A percentile compares a stretch with the other conserved stretches of the same genome.
These are phyloP conservation scores for Mucuna pruriens DNA, from an alignment of 306 rosid species.

Conservation along the genomic window DNA sequence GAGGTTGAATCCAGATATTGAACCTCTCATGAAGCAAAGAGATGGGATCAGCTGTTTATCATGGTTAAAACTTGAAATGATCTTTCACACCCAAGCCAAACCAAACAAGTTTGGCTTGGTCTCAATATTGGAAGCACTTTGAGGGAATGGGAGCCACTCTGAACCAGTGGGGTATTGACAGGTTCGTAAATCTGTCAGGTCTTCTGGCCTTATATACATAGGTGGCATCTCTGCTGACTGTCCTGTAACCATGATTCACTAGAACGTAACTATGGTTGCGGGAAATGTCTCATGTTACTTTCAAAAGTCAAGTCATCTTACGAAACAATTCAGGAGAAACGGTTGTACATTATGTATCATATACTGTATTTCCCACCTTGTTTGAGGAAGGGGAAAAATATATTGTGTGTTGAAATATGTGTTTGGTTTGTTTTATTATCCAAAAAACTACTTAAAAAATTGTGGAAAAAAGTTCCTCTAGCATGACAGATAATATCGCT, in stretches of 20 bases:
- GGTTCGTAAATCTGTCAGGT: conserved; percentile 20
- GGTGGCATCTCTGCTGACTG: conserved; percentile 36
- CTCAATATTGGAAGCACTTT: conserved; percentile 59
- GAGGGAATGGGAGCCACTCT: conserved; percentile 49
- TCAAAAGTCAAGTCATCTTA: background rate
- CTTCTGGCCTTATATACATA: background rate
- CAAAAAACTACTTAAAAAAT: background rate
- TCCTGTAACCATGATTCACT: conserved; percentile 33
- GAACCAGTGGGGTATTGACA: conserved; percentile 23
- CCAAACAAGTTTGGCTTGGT: conserved; percentile 41
- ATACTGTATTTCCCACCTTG: background rate
- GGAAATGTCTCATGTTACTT: conserved; percentile 5
- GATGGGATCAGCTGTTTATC: conserved; percentile 25
- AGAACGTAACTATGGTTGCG: background rate
- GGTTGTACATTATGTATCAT: background rate
- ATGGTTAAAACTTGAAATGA: conserved; percentile 14
- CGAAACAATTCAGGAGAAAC: background rate
- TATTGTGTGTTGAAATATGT: background rate
- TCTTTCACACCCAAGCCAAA: conserved; percentile 31
- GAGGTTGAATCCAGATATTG: conserved; percentile 29
- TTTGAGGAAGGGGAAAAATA: background rate
- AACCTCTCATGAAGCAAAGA: conserved; percentile 25
- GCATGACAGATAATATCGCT: background rate
- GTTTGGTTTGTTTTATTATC: background rate
- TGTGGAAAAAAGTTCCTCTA: background rate